Evolutionary conservation across 2,329 filamentous ascomycete genomes (phyloP), one percentile per base, ranked within the genome.

Genomic region (Alternaria alternata): DNA sequence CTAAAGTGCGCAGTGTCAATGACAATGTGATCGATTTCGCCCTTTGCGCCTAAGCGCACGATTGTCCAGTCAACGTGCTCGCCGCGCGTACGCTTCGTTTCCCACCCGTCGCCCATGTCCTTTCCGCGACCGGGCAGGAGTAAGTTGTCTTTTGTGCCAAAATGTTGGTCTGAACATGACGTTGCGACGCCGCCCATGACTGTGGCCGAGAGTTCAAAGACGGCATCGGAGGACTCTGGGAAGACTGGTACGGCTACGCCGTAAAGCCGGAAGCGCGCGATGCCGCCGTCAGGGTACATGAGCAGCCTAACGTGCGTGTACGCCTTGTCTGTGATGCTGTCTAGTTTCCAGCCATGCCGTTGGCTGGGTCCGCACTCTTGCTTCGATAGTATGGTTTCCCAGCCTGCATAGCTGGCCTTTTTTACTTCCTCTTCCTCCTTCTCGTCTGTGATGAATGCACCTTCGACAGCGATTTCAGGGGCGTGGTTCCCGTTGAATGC

Each of bases 71-170:
- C 92, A 20, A 91, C 81, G 77, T 95, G 92, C 76, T 87, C 88
- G 51, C 84, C 88, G 51, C 92, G 83, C 36, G 90, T 92, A 54
- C 92, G 85, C 66, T 89, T 88, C 57, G 92, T 95, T 80, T 95
- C 92, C 92, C 92, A 95, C 7, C 92, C 92, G 75, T 94, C 92
- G 51, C 91, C 90, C 92, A 95, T 95, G 79, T 95, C 91, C 76
- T 89, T 88, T 42, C 91, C 91, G 26, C 91, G 85, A 3, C 91
- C 91, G 0, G 91, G 91, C 4, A 94, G 82, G n/a, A 94, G 84
- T 34, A 94, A 81, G 79, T 94, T 94, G 74, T 91, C 88, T 76
- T 91, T 93, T 38, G 88, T 91, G 61, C 92, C 91, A 71, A 94
- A 96, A 79, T 95, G 92, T 80, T 95, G 89, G 78, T 95, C 91